Evolutionary conservation across 768 basidiomycete genomes (phyloP).

Genomic region (Coprinopsis sp.): DNA sequence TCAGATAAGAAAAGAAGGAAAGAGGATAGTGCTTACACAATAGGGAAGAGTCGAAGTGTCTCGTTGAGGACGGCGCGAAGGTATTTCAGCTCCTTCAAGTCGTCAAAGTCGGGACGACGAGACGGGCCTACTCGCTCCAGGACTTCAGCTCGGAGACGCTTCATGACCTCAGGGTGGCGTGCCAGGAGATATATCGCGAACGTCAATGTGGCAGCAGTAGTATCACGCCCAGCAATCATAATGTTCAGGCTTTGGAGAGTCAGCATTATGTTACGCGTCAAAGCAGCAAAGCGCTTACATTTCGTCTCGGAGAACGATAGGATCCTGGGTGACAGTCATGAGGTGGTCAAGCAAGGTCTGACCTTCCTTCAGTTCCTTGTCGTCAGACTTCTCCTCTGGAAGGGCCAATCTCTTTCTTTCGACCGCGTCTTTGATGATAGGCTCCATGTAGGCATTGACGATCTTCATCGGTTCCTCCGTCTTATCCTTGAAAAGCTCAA

Average conservation of each 20-base stretch:
- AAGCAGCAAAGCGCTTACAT: slow-evolving; percentile 24
- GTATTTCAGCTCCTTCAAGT: slow-evolving; percentile 58
- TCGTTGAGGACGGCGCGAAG: slow-evolving; percentile 64
- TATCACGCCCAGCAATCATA: slow-evolving; percentile 45
- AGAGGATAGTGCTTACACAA: slow-evolving; percentile 35
- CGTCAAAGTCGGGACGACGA: slow-evolving; percentile 32
- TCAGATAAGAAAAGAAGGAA: slow-evolving; percentile 39
- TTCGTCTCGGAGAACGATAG: slow-evolving; percentile 45
- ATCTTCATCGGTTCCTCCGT: slow-evolving; percentile 46
- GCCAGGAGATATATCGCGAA: slow-evolving; percentile 44
- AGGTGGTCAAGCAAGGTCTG: slow-evolving; percentile 55
- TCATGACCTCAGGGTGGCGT: slow-evolving; percentile 42
- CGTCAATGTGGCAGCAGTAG: slow-evolving; percentile 41
- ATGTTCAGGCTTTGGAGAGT: slow-evolving; percentile 33
- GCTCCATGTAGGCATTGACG: slow-evolving; percentile 49
- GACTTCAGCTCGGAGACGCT: slow-evolving; percentile 53
- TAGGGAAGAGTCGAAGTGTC: slow-evolving; percentile 52
- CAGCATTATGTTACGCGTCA: neutral
- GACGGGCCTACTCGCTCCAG: slow-evolving; percentile 44
- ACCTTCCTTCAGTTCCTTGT: slow-evolving; percentile 32
- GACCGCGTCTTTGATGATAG: slow-evolving; percentile 47
- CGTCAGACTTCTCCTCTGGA: slow-evolving; percentile 22
- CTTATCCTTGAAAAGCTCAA: slow-evolving; percentile 45
- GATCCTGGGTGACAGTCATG: slow-evolving; percentile 43
- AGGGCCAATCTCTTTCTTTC: slow-evolving; percentile 29